Evolutionary conservation across 352 stramenopile genomes (phyloP), one percentile per base, ranked within the genome.

Genomic region (Pythium grandisporangium): DNA sequence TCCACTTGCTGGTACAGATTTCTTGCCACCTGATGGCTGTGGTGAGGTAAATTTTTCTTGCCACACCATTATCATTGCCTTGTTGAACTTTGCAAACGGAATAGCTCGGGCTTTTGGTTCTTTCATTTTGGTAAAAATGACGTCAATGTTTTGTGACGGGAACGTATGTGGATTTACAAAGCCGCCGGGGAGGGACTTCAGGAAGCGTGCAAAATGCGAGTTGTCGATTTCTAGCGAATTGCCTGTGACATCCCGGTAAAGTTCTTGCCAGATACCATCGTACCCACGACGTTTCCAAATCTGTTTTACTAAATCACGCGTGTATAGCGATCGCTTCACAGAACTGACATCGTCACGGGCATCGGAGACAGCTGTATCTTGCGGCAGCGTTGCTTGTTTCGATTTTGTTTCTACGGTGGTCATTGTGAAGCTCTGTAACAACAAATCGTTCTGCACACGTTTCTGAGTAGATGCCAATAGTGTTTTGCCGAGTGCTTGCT

Each of bases 91-190:
- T 1, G 43, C 34, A 17, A 84, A 86, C 6, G 66, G 62, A 10
- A 88, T 80, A 0, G 63, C 65, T 17, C 74, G 58, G 6, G 72
- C 57, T 39, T 83, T 83, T 0, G 72, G 75, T 7, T 88, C 72
- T 29, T 86, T 84, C 67, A 86, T 80, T 37, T 85, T 84, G 3
- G 66, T 54, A 27, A 88, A 88, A 14, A 84, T 69, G 12, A 84
- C 35, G 30, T 88, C 75, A 0, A 65, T 54, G 3, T 58, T 71
- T 30, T 86, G 71, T 20, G 58, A 55, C 12, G 72, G 62, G 34
- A 84, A 88, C 11, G 58, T 53, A 14, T 55, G 60, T 37, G 75
- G 72, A 49, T 82, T 60, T 22, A 88, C 68, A 22, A 88, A 85
- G 21, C 41, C 40, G 19, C 69, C 56, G 2, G 74, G 74, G 16